phyloP scores from a whole-genome alignment of 2,329 filamentous ascomycete species.

The Cytospora piceae region DNA sequence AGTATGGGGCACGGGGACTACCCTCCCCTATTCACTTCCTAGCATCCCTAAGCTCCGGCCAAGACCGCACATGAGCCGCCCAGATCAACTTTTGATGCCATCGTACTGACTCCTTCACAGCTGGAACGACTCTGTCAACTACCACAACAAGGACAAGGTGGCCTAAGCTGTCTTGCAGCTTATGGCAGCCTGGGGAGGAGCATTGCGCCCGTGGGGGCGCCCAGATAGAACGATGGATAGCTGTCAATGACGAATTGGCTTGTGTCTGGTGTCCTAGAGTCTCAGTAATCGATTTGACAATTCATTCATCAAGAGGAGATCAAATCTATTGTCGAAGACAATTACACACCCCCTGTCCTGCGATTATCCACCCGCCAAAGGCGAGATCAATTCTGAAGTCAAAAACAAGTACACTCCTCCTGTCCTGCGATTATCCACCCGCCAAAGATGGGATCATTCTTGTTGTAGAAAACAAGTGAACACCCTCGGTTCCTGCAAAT shows the following conservation, averaged over 20 bases:
- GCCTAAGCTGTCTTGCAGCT: constrained; percentile 41
- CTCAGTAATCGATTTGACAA: constrained; percentile 31
- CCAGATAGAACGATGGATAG: constrained; percentile 25
- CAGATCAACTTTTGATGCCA: not conserved
- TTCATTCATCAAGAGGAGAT: constrained; percentile 1
- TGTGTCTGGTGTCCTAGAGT: constrained; percentile 41
- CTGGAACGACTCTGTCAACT: constrained; percentile 96
- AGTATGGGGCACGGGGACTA: not conserved
- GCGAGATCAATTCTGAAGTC: not conserved
- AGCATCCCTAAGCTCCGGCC: not conserved
- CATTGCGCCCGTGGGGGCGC: not conserved
- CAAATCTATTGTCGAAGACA: not conserved
- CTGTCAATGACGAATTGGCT: constrained; percentile 27
- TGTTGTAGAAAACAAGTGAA: not conserved
- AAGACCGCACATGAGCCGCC: not conserved
- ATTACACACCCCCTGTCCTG: not conserved
- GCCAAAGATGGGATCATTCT: not conserved
- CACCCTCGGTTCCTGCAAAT: not conserved
- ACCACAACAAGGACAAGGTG: constrained; percentile 89
- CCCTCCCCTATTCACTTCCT: not conserved
- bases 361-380: not conserved
- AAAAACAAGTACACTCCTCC: too few relatives aligned
- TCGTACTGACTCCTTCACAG: constrained; percentile 47
- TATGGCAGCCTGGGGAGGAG: constrained; percentile 8
- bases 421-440: too few relatives aligned